Conservation (phyloP, 805 yeast species). For the Barnettozyma siamensis region DNA sequence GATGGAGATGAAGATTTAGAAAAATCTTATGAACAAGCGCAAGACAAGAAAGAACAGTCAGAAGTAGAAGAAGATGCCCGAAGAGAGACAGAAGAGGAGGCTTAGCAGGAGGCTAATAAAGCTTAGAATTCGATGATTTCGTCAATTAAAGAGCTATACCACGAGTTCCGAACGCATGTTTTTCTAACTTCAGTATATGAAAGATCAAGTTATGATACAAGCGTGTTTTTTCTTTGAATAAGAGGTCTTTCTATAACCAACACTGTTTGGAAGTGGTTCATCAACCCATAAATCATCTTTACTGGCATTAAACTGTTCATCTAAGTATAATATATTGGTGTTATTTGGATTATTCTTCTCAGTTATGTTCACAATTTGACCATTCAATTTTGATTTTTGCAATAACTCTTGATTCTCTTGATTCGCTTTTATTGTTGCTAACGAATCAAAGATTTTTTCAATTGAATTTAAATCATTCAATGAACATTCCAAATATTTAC, state of each 20-base stretch:
- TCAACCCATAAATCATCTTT: neutral
- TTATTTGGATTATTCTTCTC: neutral
- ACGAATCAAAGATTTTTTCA: constrained; percentile 15
- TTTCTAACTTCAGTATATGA: no score
- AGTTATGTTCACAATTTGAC: neutral
- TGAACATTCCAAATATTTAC: constrained; percentile 34
- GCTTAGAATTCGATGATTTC: no score
- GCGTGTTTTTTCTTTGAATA: constrained; percentile 4
- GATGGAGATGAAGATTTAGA: constrained; percentile 1
- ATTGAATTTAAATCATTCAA: constrained; percentile 14
- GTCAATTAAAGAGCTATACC: no score
- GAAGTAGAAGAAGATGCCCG: neutral
- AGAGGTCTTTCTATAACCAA: constrained; percentile 8
- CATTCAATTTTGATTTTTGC: neutral
- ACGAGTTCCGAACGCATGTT: no score
- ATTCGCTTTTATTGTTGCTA: constrained; percentile 12
- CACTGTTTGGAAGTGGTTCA: neutral
- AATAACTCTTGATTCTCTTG: neutral
- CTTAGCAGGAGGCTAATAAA: neutral
- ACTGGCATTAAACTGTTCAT: neutral
- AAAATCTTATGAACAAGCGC: no score
- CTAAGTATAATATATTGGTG: neutral
- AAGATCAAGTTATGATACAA: constrained; percentile 6
- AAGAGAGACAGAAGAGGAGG: neutral
- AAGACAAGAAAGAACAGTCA: no score